Base-by-base conservation (phyloP, 176 grass and related monocot species). In the Aegilops speltoides region DNA sequence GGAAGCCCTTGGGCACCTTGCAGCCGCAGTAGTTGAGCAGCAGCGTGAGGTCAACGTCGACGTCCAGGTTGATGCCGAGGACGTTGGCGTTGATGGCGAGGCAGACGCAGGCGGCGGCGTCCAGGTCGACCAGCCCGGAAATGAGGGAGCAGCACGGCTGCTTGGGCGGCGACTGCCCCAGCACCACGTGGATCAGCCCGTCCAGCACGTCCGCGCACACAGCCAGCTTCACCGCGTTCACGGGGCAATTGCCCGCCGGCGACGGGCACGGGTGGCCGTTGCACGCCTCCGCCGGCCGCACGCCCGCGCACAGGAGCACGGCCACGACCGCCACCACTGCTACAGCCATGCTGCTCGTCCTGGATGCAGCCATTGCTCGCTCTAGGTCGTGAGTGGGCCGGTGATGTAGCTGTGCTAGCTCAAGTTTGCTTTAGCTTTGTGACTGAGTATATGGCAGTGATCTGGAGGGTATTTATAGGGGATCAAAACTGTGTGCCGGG, bases 21-120 rank as follows among this genome's bases (percentile, higher is more conserved):
- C 89, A 86, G 12, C 83, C 90, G 25, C 93, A 95, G 90, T 86
- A 92, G 88, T 92, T 95, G 82, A 95, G 22, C 79, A 95, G 79
- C 50, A 95, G 79, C 78, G 87, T 81, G 82, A 95, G 88, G 86
- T 90, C 68, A 73, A 92, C 91, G 52, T 83, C 74, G 38, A 90
- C 8, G 74, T 90, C 89, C 60, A 95, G 79, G 59, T 54, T 24
- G 77, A 92, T 23, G 56, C 93, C 90, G 17, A 95, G 82, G n/a
- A 90, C 79, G 84, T 95, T 95, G 61, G 87, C 93, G 77, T 88
- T 92, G 62, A 95, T 77, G 68, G 79, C 93, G 65, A 91, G 91
- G 85, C 93, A 95, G 64, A 95, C 74, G 59, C 93, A 95, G 60
- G 88, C 61, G 4, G 90, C 90, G 50, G 88, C 93, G 34, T 92